Conservation (phyloP, 1,284 basidiomycete species). For the Cryptococcus sp. region DNA sequence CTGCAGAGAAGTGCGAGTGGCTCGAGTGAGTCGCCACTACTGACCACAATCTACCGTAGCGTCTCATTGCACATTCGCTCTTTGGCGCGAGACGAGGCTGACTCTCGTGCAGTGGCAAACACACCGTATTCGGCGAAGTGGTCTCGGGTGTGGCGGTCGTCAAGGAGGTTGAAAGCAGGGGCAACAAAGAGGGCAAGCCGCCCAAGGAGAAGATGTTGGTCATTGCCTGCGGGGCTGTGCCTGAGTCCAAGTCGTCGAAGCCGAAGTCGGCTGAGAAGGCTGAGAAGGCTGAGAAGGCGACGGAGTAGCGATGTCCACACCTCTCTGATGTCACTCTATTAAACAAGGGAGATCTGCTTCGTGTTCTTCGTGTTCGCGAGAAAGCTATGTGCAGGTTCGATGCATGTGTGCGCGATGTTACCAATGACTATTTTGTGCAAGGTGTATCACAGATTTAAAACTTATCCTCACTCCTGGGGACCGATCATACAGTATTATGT, state of each 20-base stretch:
- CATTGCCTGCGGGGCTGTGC: slow-evolving; percentile 45
- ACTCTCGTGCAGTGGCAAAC: slow-evolving; percentile 41
- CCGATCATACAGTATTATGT: no score
- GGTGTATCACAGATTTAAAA: no score
- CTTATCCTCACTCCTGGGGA: no score
- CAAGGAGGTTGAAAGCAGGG: slow-evolving; percentile 63
- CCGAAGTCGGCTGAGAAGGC: neutral
- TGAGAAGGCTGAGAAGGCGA: neutral
- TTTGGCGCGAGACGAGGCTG: neutral
- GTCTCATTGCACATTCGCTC: no score
- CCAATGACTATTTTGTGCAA: no score
- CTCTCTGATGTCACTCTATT: no score
- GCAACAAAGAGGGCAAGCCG: slow-evolving; percentile 56
- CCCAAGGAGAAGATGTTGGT: slow-evolving; percentile 49
- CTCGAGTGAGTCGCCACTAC: slow-evolving; percentile 42
- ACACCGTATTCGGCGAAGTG: slow-evolving; percentile 82
- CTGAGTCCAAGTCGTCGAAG: neutral
- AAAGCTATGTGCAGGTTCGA: no score
- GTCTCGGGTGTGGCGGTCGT: slow-evolving; percentile 81
- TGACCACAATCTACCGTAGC: neutral
- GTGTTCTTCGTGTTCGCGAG: no score
- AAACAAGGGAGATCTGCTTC: no score
- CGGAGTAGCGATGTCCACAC: neutral
- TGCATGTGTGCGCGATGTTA: no score
- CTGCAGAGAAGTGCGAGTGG: slow-evolving; percentile 67